Conservation (phyloP, 352 stramenopile species). For the Phytophthora pluvialis region DNA sequence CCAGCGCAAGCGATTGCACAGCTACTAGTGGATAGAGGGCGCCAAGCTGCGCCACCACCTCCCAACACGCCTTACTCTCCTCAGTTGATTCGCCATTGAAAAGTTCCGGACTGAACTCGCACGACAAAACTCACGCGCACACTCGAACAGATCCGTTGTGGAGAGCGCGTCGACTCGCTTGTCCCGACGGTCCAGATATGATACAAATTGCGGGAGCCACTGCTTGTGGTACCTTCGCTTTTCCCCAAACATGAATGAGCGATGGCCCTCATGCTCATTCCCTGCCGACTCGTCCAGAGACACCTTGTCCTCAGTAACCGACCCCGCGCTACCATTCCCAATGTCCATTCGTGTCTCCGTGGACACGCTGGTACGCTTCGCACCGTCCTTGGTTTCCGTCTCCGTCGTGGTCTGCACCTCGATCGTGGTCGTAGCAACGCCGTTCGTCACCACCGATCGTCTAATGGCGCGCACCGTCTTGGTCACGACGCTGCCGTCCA, state of each 20-base stretch:
- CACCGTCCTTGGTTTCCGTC: conserved; percentile 14
- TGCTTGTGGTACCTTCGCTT: conserved; percentile 28
- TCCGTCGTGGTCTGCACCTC: conserved; percentile 18
- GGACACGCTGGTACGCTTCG: conserved; percentile 21
- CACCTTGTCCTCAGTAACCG: conserved; percentile 4
- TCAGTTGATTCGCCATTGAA: conserved; percentile 20
- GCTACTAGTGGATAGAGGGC: conserved; percentile 28
- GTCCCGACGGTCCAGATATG: conserved; percentile 18
- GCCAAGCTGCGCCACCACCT: conserved; percentile 21
- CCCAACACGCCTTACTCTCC: conserved; percentile 22
- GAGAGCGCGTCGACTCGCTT: conserved; percentile 23
- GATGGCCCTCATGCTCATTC: conserved; percentile 3
- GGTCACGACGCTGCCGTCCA: conserved; percentile 17
- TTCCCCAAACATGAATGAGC: conserved; percentile 9
- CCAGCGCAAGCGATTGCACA: conserved; percentile 19
- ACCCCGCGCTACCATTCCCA: not conserved
- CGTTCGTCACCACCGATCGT: conserved; percentile 5
- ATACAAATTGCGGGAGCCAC: conserved; percentile 29
- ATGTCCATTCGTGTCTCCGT: conserved; percentile 18
- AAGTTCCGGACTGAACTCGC: conserved; percentile 22
- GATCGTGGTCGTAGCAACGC: conserved; percentile 5
- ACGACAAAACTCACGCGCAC: conserved; percentile 31
- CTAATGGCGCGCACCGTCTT: conserved; percentile 13
- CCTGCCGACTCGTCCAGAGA: not conserved
- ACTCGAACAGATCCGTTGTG: conserved; percentile 21